Evolutionary conservation across 148 eudicot species (phyloP).

Genomic region (Limonium bicolor): DNA sequence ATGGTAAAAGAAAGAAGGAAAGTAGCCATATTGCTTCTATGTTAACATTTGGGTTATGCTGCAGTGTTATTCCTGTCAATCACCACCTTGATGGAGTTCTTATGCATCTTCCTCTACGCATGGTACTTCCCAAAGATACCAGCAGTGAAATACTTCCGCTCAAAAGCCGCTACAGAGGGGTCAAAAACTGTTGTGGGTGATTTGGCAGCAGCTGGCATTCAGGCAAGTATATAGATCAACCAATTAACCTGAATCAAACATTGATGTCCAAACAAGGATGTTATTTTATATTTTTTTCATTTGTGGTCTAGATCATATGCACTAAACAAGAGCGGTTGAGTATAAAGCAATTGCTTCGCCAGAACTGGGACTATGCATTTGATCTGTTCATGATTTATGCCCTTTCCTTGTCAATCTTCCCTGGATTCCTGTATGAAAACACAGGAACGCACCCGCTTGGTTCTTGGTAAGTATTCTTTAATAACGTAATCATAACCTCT

Average conservation of each 20-base stretch:
- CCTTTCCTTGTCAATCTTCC: conserved; percentile 11
- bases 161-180: conserved; percentile 28
- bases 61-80: conserved; percentile 29
- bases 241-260: no score
- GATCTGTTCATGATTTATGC: conserved; percentile 9
- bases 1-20: no score
- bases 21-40: not conserved
- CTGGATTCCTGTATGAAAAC: conserved; percentile 12
- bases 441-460: conserved; percentile 8
- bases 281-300: conserved; percentile 1
- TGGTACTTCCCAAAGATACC: conserved; percentile 24
- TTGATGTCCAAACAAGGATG: no score
- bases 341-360: conserved; percentile 1
- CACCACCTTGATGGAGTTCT: conserved; percentile 17
- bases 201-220: conserved; percentile 29
- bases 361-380: conserved; percentile 9
- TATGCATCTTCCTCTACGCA: conserved; percentile 24
- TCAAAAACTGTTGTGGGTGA: conserved; percentile 30
- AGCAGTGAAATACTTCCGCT: conserved; percentile 23
- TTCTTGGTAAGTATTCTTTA: conserved; percentile 13
- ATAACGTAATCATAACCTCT: no score
- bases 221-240: conserved; percentile 4
- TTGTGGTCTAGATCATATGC: not conserved
- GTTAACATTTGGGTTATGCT: not conserved
- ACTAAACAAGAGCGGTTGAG: conserved; percentile 9